A percentile compares a stretch with the other conserved stretches of the same genome.
These are phyloP conservation scores for Zea luxurians DNA, from an alignment of 176 grass and related monocot genomes.

Conservation along the genomic window DNA sequence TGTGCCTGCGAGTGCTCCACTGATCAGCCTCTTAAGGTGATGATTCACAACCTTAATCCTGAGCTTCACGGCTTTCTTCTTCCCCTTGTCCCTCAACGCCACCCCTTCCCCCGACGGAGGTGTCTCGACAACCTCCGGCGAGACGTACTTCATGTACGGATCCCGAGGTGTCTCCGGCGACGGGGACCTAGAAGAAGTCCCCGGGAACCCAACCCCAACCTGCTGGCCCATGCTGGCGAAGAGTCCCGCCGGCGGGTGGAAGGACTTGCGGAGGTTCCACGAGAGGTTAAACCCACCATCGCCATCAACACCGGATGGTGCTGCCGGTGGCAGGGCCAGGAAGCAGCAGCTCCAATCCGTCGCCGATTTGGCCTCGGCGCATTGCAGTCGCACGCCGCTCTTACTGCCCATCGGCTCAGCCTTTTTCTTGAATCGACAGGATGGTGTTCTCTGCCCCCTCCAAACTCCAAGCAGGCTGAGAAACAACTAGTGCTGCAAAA, in stretches of 20 bases:
- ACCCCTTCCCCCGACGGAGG: conserved; percentile 13
- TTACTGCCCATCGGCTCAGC: conserved; percentile 38
- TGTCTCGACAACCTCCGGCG: conserved; percentile 30
- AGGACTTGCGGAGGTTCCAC: conserved; percentile 52
- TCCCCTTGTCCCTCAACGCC: conserved; percentile 47
- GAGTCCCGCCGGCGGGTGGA: conserved; percentile 53
- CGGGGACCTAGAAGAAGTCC: conserved; percentile 21
- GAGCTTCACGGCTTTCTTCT: conserved; percentile 38
- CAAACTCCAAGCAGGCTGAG: not conserved
- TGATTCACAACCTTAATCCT: conserved; percentile 67
- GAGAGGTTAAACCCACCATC: conserved; percentile 42
- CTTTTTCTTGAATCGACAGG: not conserved
- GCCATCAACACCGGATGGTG: conserved; percentile 1
- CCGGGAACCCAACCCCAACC: conserved; percentile 40
- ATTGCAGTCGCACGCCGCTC: conserved; percentile 39
- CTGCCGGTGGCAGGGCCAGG: conserved; percentile 34
- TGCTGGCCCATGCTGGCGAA: conserved; percentile 58
- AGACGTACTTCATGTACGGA: conserved; percentile 43
- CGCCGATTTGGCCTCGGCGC: conserved; percentile 22
- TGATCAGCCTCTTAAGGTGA: conserved; percentile 71
- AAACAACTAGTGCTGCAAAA: not conserved
- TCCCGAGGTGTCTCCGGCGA: conserved; percentile 28
- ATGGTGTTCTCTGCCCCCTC: not conserved
- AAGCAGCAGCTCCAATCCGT: conserved; percentile 48
- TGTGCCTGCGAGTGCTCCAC: conserved; percentile 64